Base-by-base conservation (phyloP, 1,284 basidiomycete genomes). In the Leccinum pachyderme region DNA sequence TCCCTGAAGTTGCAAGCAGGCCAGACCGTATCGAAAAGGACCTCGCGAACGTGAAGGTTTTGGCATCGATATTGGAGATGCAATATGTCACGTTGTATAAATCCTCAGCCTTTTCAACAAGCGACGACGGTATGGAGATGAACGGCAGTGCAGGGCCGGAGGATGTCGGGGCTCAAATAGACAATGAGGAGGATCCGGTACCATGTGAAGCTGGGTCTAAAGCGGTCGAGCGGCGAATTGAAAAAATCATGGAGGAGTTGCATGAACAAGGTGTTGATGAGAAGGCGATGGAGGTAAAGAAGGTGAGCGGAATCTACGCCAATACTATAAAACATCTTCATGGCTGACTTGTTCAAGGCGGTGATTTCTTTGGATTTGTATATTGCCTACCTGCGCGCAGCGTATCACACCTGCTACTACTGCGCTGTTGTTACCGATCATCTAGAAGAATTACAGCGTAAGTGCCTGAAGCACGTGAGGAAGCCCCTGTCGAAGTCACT, bases 401-500 rank as follows among this genome's bases (percentile, higher is more conserved):
- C 87, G 51, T 93, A 89, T 75, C 82, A 92, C 81, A 87, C 90
- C 68, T 95, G 95, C 81, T 98, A 95, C 75, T 98, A 98, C 76
- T 98, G 95, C 78, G 87, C 91, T 64, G 87, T 93, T 69, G 83
- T 91, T 62, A 89, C 87, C 69, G 89, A 95, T 75, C 93, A 94
- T 77, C 75, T 89, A 72, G 95, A 98, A 76, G 93, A 96, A 79
- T 81, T 98, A 66, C 88, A 93, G 72, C 84, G 93, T 68, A 93
- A 94, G 75, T 97, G 95, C 78, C 80, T 96, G 63, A 88, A 87
- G 75, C 95, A 98, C 77, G 78, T 90, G 57, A 83, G 95, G 72
- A 89, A 86, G 72, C 82, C 86, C 47, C 68, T 84, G 65, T 80
- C 79, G 59, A 84, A 81, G 72, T 73, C 74, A 60, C 69, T 78